Evolutionary conservation across 306 rosid genomes (phyloP).

Genomic region (Inga oerstediana): DNA sequence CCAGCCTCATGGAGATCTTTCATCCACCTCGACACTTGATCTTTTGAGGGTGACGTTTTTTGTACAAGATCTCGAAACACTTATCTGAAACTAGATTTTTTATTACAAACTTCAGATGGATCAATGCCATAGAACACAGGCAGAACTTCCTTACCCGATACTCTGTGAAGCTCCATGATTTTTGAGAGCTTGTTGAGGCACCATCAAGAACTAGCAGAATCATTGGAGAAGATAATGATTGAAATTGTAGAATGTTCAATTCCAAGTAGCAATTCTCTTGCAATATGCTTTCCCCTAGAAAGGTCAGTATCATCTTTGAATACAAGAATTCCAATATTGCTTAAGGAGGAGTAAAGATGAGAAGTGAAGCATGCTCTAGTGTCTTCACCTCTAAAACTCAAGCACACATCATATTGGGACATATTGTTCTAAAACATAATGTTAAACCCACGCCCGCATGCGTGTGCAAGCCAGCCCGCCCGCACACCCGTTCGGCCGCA

Average conservation of each 20-base stretch:
- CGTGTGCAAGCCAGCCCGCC: no score
- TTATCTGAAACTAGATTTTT: no score
- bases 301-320: not conserved
- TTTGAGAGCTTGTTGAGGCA: constrained; percentile 17
- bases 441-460: no score
- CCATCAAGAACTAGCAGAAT: constrained; percentile 32
- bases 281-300: not conserved
- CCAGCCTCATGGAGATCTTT: no score
- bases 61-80: no score
- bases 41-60: no score
- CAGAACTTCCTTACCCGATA: not conserved
- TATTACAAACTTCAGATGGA: constrained; percentile 2
- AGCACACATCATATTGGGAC: not conserved
- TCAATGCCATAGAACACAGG: not conserved
- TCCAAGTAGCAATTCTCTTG: not conserved
- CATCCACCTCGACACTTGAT: no score
- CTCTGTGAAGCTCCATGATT: not conserved
- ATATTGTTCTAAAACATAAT: no score
- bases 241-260: not conserved
- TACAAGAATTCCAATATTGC: not conserved
- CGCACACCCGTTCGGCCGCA: no score
- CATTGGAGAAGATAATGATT: constrained; percentile 15
- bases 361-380: not conserved
- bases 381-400: not conserved
- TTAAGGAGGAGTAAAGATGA: constrained; percentile 8